These are phyloP conservation scores for Aureobasidium sp. DNA, from an alignment of 2,329 filamentous ascomycete species.

Conservation along the genomic window DNA sequence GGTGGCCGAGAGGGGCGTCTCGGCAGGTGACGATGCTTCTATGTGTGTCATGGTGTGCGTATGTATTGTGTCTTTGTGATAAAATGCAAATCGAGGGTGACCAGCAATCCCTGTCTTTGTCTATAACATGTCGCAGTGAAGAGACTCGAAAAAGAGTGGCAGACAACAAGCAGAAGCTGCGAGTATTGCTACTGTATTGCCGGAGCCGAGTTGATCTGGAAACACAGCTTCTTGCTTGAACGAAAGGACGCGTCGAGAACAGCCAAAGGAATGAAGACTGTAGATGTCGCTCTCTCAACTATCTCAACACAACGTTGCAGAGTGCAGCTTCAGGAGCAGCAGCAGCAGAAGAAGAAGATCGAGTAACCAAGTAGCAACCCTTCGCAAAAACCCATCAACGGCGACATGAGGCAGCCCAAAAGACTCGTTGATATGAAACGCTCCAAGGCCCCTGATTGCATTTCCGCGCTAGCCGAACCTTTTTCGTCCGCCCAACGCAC, in stretches of 20 bases:
- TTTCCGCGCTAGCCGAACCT: slow-evolving; percentile 11
- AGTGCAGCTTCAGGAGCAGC: slow-evolving; percentile 7
- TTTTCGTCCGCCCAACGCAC: background rate
- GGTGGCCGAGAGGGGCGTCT: background rate
- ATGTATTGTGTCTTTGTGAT: background rate
- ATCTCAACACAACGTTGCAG: background rate
- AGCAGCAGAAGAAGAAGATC: background rate
- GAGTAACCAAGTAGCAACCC: slow-evolving; percentile 12
- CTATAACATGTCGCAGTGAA: slow-evolving; percentile 12
- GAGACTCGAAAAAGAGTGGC: background rate
- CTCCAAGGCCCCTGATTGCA: slow-evolving; percentile 2
- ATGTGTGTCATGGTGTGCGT: background rate
- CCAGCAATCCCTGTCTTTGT: slow-evolving; percentile 16
- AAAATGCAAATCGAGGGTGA: slow-evolving; percentile 13
- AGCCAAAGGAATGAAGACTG: slow-evolving; percentile 18
- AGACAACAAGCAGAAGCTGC: slow-evolving; percentile 11
- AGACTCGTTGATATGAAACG: slow-evolving; percentile 7
- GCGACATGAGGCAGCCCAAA: slow-evolving; percentile 7
- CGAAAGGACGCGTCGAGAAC: slow-evolving; percentile 13
- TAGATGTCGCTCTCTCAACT: slow-evolving; percentile 1
- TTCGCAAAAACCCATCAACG: slow-evolving; percentile 1
- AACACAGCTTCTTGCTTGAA: background rate
- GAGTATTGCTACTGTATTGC: background rate
- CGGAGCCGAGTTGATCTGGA: background rate
- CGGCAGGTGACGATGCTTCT: background rate